Percentiles rank a stretch among this genome's conserved stretches.
These are phyloP conservation scores for Populus nigra DNA, from an alignment of 345 rosid species.

Conservation along the genomic window DNA sequence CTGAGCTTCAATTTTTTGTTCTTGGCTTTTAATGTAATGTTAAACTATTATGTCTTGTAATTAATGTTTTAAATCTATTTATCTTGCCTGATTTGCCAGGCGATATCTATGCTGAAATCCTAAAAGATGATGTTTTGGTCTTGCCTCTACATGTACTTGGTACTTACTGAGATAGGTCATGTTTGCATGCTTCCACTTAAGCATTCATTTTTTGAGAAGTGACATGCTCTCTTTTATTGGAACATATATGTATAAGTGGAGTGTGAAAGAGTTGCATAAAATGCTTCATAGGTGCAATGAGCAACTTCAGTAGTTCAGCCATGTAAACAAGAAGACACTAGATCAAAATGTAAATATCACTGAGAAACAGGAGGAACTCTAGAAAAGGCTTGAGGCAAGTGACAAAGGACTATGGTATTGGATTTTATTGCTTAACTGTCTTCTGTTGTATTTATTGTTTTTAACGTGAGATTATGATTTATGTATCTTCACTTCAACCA, in stretches of 20 bases:
- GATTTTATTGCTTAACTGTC: not conserved
- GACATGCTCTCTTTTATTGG: too few species aligned
- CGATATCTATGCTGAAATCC: constrained; percentile 48
- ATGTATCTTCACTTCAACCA: too few species aligned
- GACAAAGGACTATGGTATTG: constrained; percentile 61
- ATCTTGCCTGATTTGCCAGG: not conserved
- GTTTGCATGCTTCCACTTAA: too few species aligned
- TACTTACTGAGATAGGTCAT: too few species aligned
- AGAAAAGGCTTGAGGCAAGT: constrained; percentile 92
- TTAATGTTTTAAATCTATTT: not conserved
- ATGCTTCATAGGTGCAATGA: too few species aligned
- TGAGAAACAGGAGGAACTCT: constrained; percentile 92
- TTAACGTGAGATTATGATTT: not conserved
- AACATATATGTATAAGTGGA: too few species aligned
- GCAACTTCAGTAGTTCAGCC: constrained; percentile 64
- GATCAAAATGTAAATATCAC: constrained; percentile 93
- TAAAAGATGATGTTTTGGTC: constrained; percentile 45
- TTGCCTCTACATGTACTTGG: too few species aligned
- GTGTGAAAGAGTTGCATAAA: too few species aligned
- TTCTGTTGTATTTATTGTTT: not conserved
- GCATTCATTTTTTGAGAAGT: too few species aligned
- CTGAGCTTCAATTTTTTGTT: not conserved
- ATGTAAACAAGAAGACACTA: constrained; percentile 97
- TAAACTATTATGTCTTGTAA: not conserved
- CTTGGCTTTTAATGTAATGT: not conserved